Evolutionary conservation across 225 moss, liverwort and hornwort species (phyloP).

Genomic region (Antitrichia curtipendula): DNA sequence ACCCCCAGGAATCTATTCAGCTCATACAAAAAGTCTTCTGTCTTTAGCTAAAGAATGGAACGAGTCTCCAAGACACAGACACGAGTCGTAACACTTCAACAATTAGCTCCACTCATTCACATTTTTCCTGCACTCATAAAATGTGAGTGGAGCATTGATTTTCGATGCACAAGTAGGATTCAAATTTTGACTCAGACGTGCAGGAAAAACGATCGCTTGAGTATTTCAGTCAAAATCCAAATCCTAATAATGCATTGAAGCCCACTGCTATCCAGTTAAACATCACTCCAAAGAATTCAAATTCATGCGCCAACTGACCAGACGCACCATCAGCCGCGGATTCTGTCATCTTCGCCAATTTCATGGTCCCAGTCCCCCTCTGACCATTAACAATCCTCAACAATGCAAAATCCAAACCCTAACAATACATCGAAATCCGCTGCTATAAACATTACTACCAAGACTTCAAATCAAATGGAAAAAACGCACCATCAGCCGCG

Average conservation of each 20-base stretch:
- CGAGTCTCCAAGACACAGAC: neutral
- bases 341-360: conserved; percentile 50
- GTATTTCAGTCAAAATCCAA: neutral
- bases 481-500: conserved; percentile 36
- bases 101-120: neutral
- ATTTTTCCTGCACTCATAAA: neutral
- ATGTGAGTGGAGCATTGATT: neutral
- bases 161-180: neutral
- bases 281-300: neutral
- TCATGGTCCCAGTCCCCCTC: conserved; percentile 69
- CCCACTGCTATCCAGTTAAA: neutral
- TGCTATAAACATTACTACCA: neutral
- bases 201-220: neutral
- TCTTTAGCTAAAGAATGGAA: neutral
- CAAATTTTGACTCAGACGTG: neutral
- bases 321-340: conserved; percentile 43
- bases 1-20: neutral
- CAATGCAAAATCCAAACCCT: neutral
- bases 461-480: neutral
- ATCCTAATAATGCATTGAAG: neutral
- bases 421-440: neutral
- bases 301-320: neutral
- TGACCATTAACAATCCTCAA: conserved; percentile 39
- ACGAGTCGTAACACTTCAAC: neutral
- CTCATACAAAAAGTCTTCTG: neutral